Base-by-base conservation (phyloP, 768 basidiomycete species). In the Podaxis pistillaris region DNA sequence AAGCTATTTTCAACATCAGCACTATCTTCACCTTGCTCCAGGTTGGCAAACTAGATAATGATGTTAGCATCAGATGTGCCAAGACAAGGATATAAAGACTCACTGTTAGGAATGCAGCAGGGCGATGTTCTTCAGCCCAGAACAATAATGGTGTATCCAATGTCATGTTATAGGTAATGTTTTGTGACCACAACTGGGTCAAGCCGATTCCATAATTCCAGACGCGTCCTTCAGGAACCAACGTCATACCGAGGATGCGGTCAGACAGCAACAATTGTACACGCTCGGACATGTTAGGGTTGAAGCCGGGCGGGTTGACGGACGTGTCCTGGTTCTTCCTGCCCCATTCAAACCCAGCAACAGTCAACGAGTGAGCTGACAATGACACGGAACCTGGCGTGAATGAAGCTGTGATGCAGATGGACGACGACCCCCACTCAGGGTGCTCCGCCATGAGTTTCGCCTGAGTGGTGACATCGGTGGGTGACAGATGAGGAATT, bases 141-240 rank as follows among this genome's bases (percentile, higher is more conserved):
- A 97, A 98, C 63, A 90, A 78, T 33, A 96, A 79, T 12, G 96
- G 96, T n/a, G 93, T 96, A 72, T 96, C 96, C 63, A 98, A 78
- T 30, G 84, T 86, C 83, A 96, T 90, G 19, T 86, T 83, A 70
- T 93, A 98, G 40, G 86, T 83, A 67, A 96, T 74, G 68, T 79
- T 91, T 38, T 93, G 85, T 7, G 91, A 83, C 93, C 94, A 98
- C 65, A 94, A 72, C 73, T 97, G 94, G 3, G 96, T 96, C 53
- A 97, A 79, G 40, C 95, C 94, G 61, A 96, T 88, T 37, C 94
- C 94, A 70, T 97, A 98, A 75, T 97, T 97, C 97, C 97, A 98
- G 37, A 97, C 88, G 60, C 87, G 87, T 66, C 96, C 97, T 73
- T 91, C 95, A 1, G 93, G 95, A 17, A 96, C 94, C 7, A 98